Conservation (phyloP, 441 rosid species). For the Corymbia citriodora region DNA sequence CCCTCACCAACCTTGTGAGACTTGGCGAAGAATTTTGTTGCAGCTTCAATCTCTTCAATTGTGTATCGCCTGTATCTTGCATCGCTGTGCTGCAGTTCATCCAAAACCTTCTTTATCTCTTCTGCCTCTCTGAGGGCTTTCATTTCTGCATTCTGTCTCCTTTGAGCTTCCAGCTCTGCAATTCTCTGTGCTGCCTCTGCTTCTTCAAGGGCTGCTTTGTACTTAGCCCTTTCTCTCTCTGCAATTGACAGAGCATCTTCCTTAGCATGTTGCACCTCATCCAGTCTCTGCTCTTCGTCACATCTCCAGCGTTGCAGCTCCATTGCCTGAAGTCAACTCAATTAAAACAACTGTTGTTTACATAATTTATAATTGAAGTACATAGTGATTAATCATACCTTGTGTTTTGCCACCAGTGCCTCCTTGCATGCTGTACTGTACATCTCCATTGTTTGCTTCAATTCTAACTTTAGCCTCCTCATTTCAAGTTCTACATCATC, state of each 20-base stretch:
- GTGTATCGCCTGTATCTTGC: conserved; percentile 43
- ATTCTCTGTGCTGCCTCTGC: conserved; percentile 40
- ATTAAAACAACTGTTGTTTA: not conserved
- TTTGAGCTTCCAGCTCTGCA: conserved; percentile 40
- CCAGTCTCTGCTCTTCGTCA: conserved; percentile 33
- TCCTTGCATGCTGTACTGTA: conserved; percentile 87
- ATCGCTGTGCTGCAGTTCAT: conserved; percentile 3
- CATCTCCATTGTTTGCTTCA: conserved; percentile 89
- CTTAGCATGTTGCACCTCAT: conserved; percentile 38
- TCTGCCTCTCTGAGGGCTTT: conserved; percentile 29
- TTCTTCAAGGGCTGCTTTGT: conserved; percentile 43
- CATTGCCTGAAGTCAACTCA: conserved; percentile 28
- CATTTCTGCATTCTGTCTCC: conserved; percentile 30
- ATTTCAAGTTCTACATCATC: conserved; percentile 87
- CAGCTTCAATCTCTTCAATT: conserved; percentile 50
- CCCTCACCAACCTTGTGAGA: conserved; percentile 60
- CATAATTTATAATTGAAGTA: not conserved
- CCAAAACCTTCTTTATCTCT: conserved; percentile 9
- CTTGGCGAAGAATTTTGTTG: conserved; percentile 33
- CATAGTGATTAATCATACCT: conserved; percentile 30
- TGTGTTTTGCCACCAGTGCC: conserved; percentile 76
- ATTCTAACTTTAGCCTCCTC: conserved; percentile 76
- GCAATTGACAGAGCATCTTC: conserved; percentile 32
- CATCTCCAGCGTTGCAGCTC: conserved; percentile 47
- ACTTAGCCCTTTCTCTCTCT: conserved; percentile 40